Base-by-base conservation (phyloP, 176 grass and related monocot species). In the Guadua angustifolia region DNA sequence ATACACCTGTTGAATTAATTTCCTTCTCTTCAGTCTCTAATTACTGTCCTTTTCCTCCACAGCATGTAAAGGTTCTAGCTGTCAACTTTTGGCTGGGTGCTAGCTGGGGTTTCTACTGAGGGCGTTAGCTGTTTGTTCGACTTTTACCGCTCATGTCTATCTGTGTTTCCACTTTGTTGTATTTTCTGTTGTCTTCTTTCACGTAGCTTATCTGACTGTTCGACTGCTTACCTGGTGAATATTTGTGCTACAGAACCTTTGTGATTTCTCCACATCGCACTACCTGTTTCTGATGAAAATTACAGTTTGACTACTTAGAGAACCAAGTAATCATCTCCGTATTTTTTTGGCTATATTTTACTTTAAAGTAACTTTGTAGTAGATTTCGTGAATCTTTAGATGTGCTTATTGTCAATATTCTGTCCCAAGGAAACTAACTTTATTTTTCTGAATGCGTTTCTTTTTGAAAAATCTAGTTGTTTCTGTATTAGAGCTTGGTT, bases 31-130 rank as follows among this genome's bases (percentile, higher is more conserved):
- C 24, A 51, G 9, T 36, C 9, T 83, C 88, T 89, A 77, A 90
- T 61, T 77, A 33, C 64, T 61, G 14, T 7, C 44, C 24, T 80
- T 83, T 86, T 66, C 38, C 51, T 83, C 44, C 19, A 46, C 89
- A 87, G 89, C 77, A 46, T 75, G 84, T 84, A 87, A 83, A 84
- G 80, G 69, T 83, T 62, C 35, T 89, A 71, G 88, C 63, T 62
- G 35, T 75, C 79, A 51, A 87, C 84, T 84, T 69, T 83, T 87
- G 80, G 51, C 80, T 84, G 69, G 80, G 74, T 90, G 80, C 80
- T 87, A 83, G 58, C 58, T 90, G 40, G 32, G 32, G 56, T 72
- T 79, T 74, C 81, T 58, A n/a, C 66, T 47, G 74, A 81, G 77
- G 46, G 56, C 56, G 16, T 82, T 67, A 85, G 79, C 44, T 83